Evolutionary conservation across 2,329 filamentous ascomycete genomes (phyloP).

Genomic region (Reticulascus tulasneorum): DNA sequence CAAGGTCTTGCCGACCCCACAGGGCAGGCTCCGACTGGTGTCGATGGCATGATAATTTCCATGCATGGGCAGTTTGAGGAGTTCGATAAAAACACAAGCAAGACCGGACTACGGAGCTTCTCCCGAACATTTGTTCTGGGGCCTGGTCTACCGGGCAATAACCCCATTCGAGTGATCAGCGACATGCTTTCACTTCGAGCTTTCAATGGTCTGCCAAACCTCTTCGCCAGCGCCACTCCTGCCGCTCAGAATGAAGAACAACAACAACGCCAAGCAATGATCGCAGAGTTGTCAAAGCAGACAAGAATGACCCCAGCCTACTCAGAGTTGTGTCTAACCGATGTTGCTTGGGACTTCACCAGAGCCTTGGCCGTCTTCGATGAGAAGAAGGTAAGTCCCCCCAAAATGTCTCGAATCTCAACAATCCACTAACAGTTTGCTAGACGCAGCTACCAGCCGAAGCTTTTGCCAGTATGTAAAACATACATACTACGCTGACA

Average conservation of each 20-base stretch:
- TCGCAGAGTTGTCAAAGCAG: slow-evolving; percentile 69
- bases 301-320: slow-evolving; percentile 79
- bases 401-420: background rate
- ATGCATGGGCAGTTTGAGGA: slow-evolving; percentile 87
- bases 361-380: slow-evolving; percentile 72
- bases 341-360: slow-evolving; percentile 77
- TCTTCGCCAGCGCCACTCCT: slow-evolving; percentile 26
- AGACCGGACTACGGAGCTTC: slow-evolving; percentile 69
- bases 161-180: slow-evolving; percentile 69
- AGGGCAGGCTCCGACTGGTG: slow-evolving; percentile 57
- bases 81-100: slow-evolving; percentile 50
- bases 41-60: slow-evolving; percentile 73
- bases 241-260: slow-evolving; percentile 31
- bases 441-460: slow-evolving; percentile 44
- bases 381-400: slow-evolving; percentile 62
- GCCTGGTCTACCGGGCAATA: slow-evolving; percentile 62
- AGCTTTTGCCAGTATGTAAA: slow-evolving; percentile 34
- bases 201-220: slow-evolving; percentile 49
- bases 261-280: slow-evolving; percentile 57
- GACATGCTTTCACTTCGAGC: slow-evolving; percentile 74
- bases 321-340: slow-evolving; percentile 74
- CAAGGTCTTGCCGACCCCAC: slow-evolving; percentile 67
- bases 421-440: slow-evolving; percentile 3
- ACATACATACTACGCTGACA: too few species aligned
- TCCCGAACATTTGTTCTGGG: slow-evolving; percentile 77